Evolutionary conservation across 331 rosid genomes (phyloP), one percentile per base, ranked within the genome.

Genomic region (Quercus tomentella): DNA sequence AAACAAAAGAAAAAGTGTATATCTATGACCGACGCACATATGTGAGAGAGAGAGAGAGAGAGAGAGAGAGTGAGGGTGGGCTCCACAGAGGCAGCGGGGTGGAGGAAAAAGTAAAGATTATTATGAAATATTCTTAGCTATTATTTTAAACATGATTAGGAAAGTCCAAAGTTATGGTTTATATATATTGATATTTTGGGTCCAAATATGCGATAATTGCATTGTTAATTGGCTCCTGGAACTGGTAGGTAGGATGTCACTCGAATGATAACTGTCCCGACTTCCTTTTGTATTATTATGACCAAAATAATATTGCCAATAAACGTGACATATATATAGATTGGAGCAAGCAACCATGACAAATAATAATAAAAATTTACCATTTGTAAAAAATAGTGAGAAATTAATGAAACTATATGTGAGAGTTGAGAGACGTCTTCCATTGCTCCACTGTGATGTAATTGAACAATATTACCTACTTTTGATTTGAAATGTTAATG

Each of bases 391-490:
- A 65, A 16, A 33, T 17, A 26, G 7, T 14, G 31, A 26, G 30
- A 33, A n/a, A 20, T 9, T 41, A 41, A 41, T 41, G 49, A 41
- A 9, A 41, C 49, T 41, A 41, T 41, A 33, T 6, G 33, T 3
- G 37, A 15, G 25, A 33, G 37, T 31, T 3, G 45, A 65, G 21
- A 16, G 51, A 35, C 26, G 72, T 33, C 28, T 25, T 4, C 52
- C 28, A 35, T 33, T 35, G 1, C 54, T 67, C 26, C n/a, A 20
- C 52, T 67, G 52, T 17, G 35, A 49, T 23, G 51, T 35, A 67
- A 67, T 67, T 67, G 17, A 67, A 67, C 52, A 67, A 67, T 11
- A 35, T 67, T 67, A 67, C 72, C 72, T 35, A 67, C 72, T 51
- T 35, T 67, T 37, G 72, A 67, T 67, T 33, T 67, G 72, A 67